These are phyloP conservation scores for Xerocomus cyaneibrunnescens DNA, from an alignment of 1,284 basidiomycete species.

Conservation along the genomic window DNA sequence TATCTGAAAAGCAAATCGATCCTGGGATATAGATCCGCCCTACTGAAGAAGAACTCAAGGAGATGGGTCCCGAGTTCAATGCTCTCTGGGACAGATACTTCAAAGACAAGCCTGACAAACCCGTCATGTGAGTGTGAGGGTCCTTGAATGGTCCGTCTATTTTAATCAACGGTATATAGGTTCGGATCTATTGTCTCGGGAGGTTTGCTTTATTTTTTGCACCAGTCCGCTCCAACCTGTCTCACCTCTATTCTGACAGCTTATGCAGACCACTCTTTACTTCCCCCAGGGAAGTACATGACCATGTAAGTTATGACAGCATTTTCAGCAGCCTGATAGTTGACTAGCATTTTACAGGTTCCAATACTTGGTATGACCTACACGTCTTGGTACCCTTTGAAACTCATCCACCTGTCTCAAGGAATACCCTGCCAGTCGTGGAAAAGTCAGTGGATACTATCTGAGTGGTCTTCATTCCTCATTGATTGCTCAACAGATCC, in stretches of 20 bases:
- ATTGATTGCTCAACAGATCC: constrained; percentile 46
- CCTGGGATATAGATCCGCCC: constrained; percentile 53
- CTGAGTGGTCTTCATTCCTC: constrained; percentile 8
- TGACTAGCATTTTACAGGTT: constrained; percentile 35
- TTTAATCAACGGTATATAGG: constrained; percentile 30
- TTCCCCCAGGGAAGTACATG: constrained; percentile 70
- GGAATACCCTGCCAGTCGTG: constrained; percentile 67
- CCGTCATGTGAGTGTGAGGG: constrained; percentile 51
- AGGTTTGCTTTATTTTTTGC: constrained; percentile 33
- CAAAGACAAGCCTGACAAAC: constrained; percentile 76
- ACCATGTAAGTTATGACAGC: constrained; percentile 46
- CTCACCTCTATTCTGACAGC: constrained; percentile 36
- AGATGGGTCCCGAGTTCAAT: constrained; percentile 76
- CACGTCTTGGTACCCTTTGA: background rate
- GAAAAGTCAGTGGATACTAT: constrained; percentile 42
- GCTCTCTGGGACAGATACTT: constrained; percentile 66
- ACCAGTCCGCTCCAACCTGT: background rate
- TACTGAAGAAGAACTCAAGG: constrained; percentile 63
- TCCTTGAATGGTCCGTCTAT: background rate
- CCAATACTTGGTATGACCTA: constrained; percentile 53
- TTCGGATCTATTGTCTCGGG: constrained; percentile 66
- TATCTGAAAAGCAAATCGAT: background rate
- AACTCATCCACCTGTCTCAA: constrained; percentile 1
- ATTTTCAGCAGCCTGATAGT: background rate
- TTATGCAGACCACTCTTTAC: constrained; percentile 66